Percentiles rank a stretch among this genome's conserved stretches.
Evolutionary conservation across 139 green algal genomes (phyloP).

Genomic region (Picochlorum sp.): DNA sequence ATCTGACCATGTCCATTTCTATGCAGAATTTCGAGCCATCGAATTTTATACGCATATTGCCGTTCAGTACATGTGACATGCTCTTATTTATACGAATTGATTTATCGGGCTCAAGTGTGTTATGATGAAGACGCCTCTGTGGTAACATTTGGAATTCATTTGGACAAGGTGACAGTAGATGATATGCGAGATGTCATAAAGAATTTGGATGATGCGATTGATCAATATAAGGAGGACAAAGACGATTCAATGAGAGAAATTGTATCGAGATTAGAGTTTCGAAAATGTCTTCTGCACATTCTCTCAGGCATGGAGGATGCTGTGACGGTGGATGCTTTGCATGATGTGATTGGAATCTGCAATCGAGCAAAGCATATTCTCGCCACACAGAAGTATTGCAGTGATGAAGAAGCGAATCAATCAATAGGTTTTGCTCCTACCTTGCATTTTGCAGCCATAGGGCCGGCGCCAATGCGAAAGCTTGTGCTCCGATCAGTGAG

Average conservation of each 20-base stretch:
- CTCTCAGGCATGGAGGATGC: neutral
- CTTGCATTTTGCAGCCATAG: slow-evolving; percentile 54
- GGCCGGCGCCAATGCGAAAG: slow-evolving; percentile 43
- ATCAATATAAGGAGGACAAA: neutral
- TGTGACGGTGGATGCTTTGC: neutral
- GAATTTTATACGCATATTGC: slow-evolving; percentile 4
- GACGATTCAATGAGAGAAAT: slow-evolving; percentile 15
- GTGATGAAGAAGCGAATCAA: neutral
- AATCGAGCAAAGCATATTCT: no score
- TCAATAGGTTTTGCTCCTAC: slow-evolving; percentile 37
- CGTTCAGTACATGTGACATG: slow-evolving; percentile 36
- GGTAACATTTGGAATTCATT: slow-evolving; percentile 40
- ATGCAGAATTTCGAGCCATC: neutral
- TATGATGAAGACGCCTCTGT: slow-evolving; percentile 49
- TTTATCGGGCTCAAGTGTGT: slow-evolving; percentile 43
- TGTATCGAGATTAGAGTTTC: slow-evolving; percentile 38
- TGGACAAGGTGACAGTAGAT: slow-evolving; percentile 17
- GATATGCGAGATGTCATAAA: slow-evolving; percentile 10
- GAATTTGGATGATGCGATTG: slow-evolving; percentile 11
- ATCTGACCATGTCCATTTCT: no score
- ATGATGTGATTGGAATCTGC: no score
- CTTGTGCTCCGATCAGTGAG: slow-evolving; percentile 27
- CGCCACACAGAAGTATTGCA: no score
- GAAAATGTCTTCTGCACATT: slow-evolving; percentile 14
- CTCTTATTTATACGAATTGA: slow-evolving; percentile 40